Percentiles rank a stretch among this genome's conserved stretches.
These are phyloP conservation scores for Cordyceps pruinosa DNA, from an alignment of 2,329 filamentous ascomycete genomes.

Conservation along the genomic window DNA sequence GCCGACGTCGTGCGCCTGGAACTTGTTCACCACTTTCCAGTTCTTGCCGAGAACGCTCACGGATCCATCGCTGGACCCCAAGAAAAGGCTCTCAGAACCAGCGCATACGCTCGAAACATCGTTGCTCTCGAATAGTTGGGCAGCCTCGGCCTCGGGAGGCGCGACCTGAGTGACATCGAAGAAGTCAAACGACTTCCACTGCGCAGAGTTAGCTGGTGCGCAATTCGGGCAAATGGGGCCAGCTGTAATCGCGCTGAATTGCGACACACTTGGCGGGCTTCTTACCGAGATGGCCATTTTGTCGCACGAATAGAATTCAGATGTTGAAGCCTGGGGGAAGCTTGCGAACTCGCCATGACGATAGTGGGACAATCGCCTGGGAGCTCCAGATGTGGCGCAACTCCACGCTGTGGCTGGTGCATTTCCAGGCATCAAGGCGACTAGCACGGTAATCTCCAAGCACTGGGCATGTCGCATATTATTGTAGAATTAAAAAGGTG, in stretches of 20 bases:
- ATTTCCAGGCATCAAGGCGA: no score
- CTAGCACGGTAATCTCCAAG: no score
- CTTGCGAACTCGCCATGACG: conserved; percentile 7
- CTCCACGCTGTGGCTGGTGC: not conserved
- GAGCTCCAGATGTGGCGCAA: conserved; percentile 9
- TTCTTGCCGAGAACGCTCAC: conserved; percentile 81
- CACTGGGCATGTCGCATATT: not conserved
- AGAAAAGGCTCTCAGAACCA: conserved; percentile 81
- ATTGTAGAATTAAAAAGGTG: not conserved
- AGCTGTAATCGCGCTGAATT: no score
- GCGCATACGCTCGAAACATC: conserved; percentile 79
- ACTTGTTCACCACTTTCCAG: conserved; percentile 82
- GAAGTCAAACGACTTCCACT: conserved; percentile 99
- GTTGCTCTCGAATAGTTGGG: conserved; percentile 71
- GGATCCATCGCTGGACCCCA: conserved; percentile 76
- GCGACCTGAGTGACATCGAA: conserved; percentile 88
- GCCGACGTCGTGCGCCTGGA: conserved; percentile 75
- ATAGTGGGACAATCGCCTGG: conserved; percentile 3
- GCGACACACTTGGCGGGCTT: not conserved
- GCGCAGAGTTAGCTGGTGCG: not conserved
- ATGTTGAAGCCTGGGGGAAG: not conserved
- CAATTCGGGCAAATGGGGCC: no score
- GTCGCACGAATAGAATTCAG: conserved; percentile 10
- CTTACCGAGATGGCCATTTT: conserved; percentile 22
- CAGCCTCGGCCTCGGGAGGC: conserved; percentile 70